Conservation (phyloP, 1,284 basidiomycete genomes). For the Ustilago curta region DNA sequence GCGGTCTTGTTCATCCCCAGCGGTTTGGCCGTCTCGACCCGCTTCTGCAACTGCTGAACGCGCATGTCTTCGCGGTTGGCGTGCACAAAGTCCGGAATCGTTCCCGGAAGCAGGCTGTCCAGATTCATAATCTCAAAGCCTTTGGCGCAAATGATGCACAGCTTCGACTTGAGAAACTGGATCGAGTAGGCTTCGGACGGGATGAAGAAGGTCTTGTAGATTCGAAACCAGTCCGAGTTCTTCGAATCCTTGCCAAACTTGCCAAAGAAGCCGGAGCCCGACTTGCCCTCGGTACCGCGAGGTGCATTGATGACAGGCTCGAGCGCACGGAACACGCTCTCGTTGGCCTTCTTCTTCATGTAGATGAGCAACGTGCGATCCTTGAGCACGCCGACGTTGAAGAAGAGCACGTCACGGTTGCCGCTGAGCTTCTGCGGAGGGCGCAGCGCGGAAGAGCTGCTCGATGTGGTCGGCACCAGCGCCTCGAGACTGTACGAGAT, state of each 20-base stretch:
- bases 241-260: conserved; percentile 80
- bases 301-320: conserved; percentile 90
- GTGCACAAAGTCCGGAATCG: conserved; percentile 77
- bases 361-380: conserved; percentile 90
- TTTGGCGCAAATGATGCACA: conserved; percentile 89
- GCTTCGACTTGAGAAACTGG: conserved; percentile 88
- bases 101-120: conserved; percentile 80
- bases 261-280: conserved; percentile 75
- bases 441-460: conserved; percentile 69
- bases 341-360: conserved; percentile 91
- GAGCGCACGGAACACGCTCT: conserved; percentile 91
- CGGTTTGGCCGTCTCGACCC: conserved; percentile 82
- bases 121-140: conserved; percentile 96
- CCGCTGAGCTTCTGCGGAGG: conserved; percentile 86
- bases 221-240: conserved; percentile 89
- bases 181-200: conserved; percentile 88
- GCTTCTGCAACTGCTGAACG: conserved; percentile 79
- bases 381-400: conserved; percentile 86
- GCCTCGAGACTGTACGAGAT: conserved; percentile 88
- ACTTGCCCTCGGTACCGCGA: conserved; percentile 76
- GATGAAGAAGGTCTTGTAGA: conserved; percentile 91
- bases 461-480: conserved; percentile 85
- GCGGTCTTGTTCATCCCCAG: conserved; percentile 90
- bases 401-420: conserved; percentile 90
- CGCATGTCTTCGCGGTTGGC: conserved; percentile 77